phyloP scores from a whole-genome alignment of 2,329 filamentous ascomycete genomes.

The Sphaerulina musiva region DNA sequence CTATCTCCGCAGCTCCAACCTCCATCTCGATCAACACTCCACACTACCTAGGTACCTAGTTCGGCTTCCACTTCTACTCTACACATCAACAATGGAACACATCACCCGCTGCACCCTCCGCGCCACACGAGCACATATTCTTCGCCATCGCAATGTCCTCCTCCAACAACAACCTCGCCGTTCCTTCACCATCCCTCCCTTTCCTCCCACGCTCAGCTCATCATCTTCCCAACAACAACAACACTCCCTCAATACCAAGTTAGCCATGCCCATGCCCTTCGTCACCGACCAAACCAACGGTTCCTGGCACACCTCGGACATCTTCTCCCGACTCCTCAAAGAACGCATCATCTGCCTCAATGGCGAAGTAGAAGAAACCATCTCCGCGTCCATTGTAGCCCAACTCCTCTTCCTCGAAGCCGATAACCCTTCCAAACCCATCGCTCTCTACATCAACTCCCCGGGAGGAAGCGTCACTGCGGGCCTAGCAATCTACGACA shows the following conservation, averaged over 20 bases:
- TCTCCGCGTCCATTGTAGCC: slow-evolving; percentile 89
- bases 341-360: slow-evolving; percentile 94
- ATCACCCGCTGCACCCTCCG: slow-evolving; percentile 23
- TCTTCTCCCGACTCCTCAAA: slow-evolving; percentile 44
- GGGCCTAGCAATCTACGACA: slow-evolving; percentile 86
- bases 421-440: slow-evolving; percentile 88
- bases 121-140: slow-evolving; percentile 21
- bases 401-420: slow-evolving; percentile 97
- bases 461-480: slow-evolving; percentile 90
- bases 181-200: slow-evolving; percentile 1
- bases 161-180: slow-evolving; percentile 5
- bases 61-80: not conserved
- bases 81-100: slow-evolving; percentile 21
- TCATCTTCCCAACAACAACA: not conserved
- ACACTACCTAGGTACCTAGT: too few relatives aligned
- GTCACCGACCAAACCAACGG: slow-evolving; percentile 43
- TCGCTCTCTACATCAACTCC: slow-evolving; percentile 96
- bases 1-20: not conserved
- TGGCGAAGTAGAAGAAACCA: slow-evolving; percentile 79
- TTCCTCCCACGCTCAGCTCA: slow-evolving; percentile 1
- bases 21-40: not conserved
- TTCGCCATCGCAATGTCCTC: slow-evolving; percentile 9
- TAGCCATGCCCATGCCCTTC: slow-evolving; percentile 38
- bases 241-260: slow-evolving; percentile 11
- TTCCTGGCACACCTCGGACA: slow-evolving; percentile 47